Base-by-base conservation (phyloP, 257 asterid species). In the Prunella vulgaris region DNA sequence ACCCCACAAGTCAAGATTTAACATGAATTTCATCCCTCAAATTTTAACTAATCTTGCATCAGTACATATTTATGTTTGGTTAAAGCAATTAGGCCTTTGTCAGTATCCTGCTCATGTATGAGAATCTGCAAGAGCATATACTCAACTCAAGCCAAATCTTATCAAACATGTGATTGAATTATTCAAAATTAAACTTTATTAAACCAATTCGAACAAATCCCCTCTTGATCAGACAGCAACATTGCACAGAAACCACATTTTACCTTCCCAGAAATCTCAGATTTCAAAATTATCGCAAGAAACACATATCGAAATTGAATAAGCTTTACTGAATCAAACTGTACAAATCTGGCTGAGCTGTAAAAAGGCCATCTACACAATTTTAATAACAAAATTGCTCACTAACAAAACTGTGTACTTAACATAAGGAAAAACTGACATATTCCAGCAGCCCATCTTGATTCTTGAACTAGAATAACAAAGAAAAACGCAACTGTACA, bases 361-460 rank as follows among this genome's bases (percentile, higher is more conserved):
- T 4, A 42, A 42, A 1, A 42, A 42, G n/a, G 12, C 42, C 12
- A 9, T 10, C 1, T 0, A 9, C 7, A 14, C 3, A n/a, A 10
- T 2, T 38, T 3, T 37, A 1, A 38, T 12, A 42, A 38, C 22
- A 21, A 32, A 32, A 71, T 1, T 35, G 4, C 6, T 12, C 65
- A 24, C 64, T 46, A 25, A 18, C 77, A 71, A 71, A 71, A 76
- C 44, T 71, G 40, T 51, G 20, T 15, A 33, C 14, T 7, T 7
- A 40, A 60, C 37, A 13, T n/a, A 44, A n/a, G 1, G 12, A 44
- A 49, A 59, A 20, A 2, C 2, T 13, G 49, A 42, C 15, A 12
- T 3, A 13, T 12, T 3, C 2, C 48, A 40, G 15, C 48, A 60
- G 5, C 44, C 53, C 67, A 64, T 73, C 60, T 66, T 13, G 24